Evolutionary conservation across 2,329 filamentous ascomycete genomes (phyloP).

Genomic region (Kalmusia sp.): DNA sequence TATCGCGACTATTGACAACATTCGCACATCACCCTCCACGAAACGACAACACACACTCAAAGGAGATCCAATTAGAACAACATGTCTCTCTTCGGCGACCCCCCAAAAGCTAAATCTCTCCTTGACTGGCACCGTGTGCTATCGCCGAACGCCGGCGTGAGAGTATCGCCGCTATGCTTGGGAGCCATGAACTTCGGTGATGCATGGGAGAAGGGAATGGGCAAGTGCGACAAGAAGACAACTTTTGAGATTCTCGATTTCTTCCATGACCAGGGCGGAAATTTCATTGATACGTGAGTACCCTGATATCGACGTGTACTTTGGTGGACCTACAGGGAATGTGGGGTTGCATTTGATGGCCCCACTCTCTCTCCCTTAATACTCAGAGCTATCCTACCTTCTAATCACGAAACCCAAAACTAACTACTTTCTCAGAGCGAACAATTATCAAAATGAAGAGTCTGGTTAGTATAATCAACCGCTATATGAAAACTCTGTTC

Average conservation of each 20-base stretch:
- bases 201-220: slow-evolving; percentile 52
- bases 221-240: slow-evolving; percentile 54
- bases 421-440: too few species aligned
- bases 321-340: neutral
- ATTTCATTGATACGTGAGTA: slow-evolving; percentile 59
- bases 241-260: slow-evolving; percentile 56
- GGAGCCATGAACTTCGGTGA: slow-evolving; percentile 64
- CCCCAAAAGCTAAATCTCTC: slow-evolving; percentile 41
- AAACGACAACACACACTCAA: neutral
- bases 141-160: slow-evolving; percentile 58
- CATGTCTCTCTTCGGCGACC: slow-evolving; percentile 32
- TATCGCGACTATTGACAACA: neutral
- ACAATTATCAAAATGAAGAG: slow-evolving; percentile 56
- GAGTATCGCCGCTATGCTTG: slow-evolving; percentile 61
- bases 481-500: too few species aligned
- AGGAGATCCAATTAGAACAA: neutral
- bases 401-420: too few species aligned
- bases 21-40: neutral
- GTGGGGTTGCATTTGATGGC: neutral
- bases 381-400: slow-evolving; percentile 18
- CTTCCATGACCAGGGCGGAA: slow-evolving; percentile 57
- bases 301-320: neutral
- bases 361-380: slow-evolving; percentile 1
- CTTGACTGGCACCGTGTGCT: slow-evolving; percentile 62
- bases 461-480: too few species aligned